Conservation (phyloP, 768 basidiomycete genomes). For the Dioszegia aurantiaca region DNA sequence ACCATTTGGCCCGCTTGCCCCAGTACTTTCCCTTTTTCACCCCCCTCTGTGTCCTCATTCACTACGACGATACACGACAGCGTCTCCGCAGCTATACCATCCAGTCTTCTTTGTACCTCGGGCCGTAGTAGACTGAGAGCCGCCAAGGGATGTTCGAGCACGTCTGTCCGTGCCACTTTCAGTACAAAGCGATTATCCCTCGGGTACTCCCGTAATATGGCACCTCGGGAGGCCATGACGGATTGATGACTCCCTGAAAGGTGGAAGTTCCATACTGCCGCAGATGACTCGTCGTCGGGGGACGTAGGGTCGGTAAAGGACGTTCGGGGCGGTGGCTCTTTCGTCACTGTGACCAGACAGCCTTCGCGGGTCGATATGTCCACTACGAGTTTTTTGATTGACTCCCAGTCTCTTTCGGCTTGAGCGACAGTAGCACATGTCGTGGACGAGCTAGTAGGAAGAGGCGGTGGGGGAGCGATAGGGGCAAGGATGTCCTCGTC, state of each 20-base stretch:
- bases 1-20: background rate
- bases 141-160: conserved; percentile 66
- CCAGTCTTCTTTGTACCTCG: conserved; percentile 77
- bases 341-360: conserved; percentile 77
- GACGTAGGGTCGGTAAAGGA: background rate
- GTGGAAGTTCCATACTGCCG: conserved; percentile 69
- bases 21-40: background rate
- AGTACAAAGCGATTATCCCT: conserved; percentile 76
- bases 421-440: conserved; percentile 19
- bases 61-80: conserved; percentile 85
- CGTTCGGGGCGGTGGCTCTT: conserved; percentile 37
- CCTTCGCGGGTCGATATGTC: conserved; percentile 76
- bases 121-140: conserved; percentile 72
- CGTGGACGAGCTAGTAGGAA: conserved; percentile 19
- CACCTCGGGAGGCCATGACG: conserved; percentile 83
- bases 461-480: conserved; percentile 22
- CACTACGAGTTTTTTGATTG: conserved; percentile 73
- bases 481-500: conserved; percentile 5
- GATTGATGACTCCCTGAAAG: conserved; percentile 87
- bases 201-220: conserved; percentile 73
- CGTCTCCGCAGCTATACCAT: conserved; percentile 91
- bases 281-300: conserved; percentile 17
- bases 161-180: conserved; percentile 87
- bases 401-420: conserved; percentile 63
- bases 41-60: background rate